Evolutionary conservation across 306 rosid genomes (phyloP), one percentile per base, ranked within the genome.

Genomic region (Dryas alaskensis): DNA sequence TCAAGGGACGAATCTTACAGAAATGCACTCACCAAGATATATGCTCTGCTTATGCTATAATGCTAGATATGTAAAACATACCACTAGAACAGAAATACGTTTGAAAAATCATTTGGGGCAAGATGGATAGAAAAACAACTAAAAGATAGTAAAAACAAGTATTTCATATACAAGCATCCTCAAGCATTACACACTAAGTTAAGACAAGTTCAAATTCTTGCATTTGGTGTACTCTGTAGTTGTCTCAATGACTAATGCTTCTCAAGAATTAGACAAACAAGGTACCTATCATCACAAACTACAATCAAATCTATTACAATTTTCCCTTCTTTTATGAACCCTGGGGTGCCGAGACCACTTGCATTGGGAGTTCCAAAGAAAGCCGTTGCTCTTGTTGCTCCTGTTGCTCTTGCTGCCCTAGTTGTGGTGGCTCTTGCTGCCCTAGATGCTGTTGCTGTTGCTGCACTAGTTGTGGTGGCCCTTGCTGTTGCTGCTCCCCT

Each of bases 401-500:
- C 51, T 57, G 84, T 53, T 77, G 86, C 55, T 76, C 81, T 72
- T 79, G 75, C 67, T 65, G 84, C 67, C 54, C 75, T 10, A 53
- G 63, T 60, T 73, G 80, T 45, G 44, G 84, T 68, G 74, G 84
- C 40, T 76, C 78, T 73, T 79, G 57, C 31, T 54, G 71, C 31
- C 31, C 31, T 27, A 27, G 31, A 27, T 27, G 31, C 2, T 57
- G 84, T 53, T 77, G 86, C 55, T 76, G 79, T 72, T 79, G 75
- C 67, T 65, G 84, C 65, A 50, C 75, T 10, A 53, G 63, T 60
- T 73, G 80, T 45, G 44, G 84, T 65, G 74, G 84, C 37, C 37
- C 37, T 31, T 72, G 87, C 60, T 72, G 86, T 25, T 79, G 86
- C 69, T 83, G 83, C 78, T 95, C 96, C 79, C 93, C 96, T 84